Percentiles rank a stretch among this genome's conserved stretches.
phyloP scores from a whole-genome alignment of 2,329 filamentous ascomycete species.

The Ophiosphaerella herpotricha region DNA sequence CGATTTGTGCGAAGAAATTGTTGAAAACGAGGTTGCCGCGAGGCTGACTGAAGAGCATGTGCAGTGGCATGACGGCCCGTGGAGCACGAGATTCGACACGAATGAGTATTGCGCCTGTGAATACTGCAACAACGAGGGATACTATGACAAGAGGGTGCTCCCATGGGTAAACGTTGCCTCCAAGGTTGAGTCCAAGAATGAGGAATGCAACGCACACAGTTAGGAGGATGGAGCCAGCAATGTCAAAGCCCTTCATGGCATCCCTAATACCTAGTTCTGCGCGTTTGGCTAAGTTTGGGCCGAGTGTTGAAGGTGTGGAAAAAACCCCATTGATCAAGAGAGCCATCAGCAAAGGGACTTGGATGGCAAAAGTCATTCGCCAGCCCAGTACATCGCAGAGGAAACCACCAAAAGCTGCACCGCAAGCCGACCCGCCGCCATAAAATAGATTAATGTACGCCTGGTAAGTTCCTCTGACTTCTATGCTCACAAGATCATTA shows the following conservation, averaged over 20 bases:
- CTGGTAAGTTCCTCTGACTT: constrained; percentile 74
- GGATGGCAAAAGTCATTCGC: constrained; percentile 69
- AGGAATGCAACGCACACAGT: constrained; percentile 53
- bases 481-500: constrained; percentile 74
- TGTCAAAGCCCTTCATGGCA: constrained; percentile 55
- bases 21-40: constrained; percentile 56
- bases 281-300: constrained; percentile 49
- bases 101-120: constrained; percentile 49
- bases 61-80: constrained; percentile 57
- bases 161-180: constrained; percentile 59
- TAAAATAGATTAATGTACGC: constrained; percentile 69
- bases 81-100: constrained; percentile 44
- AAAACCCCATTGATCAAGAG: constrained; percentile 50
- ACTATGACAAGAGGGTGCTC: constrained; percentile 55
- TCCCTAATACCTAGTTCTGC: constrained; percentile 49
- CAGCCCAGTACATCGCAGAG: constrained; percentile 73
- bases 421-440: constrained; percentile 57
- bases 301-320: constrained; percentile 52
- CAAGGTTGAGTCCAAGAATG: constrained; percentile 58
- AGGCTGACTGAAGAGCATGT: constrained; percentile 53
- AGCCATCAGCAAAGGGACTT: constrained; percentile 55
- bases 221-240: constrained; percentile 55
- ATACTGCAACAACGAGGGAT: constrained; percentile 50
- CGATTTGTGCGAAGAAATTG: constrained; percentile 57
- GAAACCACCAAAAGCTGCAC: constrained; percentile 71